Conservation (phyloP, 2,329 filamentous ascomycete genomes). For the Claviceps africana region DNA sequence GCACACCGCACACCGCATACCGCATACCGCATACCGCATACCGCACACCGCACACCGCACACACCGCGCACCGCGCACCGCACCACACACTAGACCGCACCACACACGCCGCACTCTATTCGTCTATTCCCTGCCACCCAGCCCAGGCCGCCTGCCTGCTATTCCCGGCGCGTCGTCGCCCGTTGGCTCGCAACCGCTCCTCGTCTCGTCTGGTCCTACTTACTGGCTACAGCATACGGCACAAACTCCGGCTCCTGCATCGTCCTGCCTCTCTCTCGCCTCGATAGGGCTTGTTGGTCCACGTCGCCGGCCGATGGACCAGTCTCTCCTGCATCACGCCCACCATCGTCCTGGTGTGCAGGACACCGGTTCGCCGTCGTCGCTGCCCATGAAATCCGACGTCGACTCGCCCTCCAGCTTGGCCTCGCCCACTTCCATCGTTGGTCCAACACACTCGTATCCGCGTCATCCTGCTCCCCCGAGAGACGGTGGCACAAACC, state of each 20-base stretch:
- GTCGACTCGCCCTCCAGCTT: conserved; percentile 4
- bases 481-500: conserved; percentile 3
- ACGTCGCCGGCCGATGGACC: conserved; percentile 3
- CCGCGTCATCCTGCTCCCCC: conserved; percentile 4
- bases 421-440: conserved; percentile 1
- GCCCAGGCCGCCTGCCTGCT: neutral
- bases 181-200: conserved; percentile 1
- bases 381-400: conserved; percentile 4
- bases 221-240: neutral
- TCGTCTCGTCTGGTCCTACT: neutral
- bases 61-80: neutral
- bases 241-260: neutral
- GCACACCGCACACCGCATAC: conserved; percentile 8
- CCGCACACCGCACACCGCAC: neutral
- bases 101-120: conserved; percentile 10
- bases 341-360: conserved; percentile 2
- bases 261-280: neutral
- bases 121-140: conserved; percentile 20
- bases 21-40: neutral
- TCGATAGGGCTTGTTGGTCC: conserved; percentile 1
- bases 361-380: conserved; percentile 1
- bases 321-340: conserved; percentile 5
- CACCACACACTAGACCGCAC: neutral
- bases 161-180: conserved; percentile 2
- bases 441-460: conserved; percentile 2